Conservation (phyloP, 139 green algal species). For the Picochlorum sp. region DNA sequence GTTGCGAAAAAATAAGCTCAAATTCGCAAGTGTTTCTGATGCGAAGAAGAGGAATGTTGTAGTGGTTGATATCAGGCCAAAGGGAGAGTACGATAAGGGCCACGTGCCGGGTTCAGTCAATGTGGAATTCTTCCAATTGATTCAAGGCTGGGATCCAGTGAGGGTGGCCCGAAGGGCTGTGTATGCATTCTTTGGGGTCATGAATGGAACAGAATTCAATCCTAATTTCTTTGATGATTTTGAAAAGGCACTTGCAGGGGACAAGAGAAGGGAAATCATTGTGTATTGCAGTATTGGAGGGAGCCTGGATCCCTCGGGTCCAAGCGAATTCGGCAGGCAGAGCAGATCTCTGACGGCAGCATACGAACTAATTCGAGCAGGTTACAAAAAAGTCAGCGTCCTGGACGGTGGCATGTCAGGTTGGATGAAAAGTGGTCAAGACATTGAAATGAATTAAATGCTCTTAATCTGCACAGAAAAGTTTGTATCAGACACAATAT, state of each 20-base stretch:
- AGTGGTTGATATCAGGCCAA: slow-evolving; percentile 45
- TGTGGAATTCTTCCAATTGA: slow-evolving; percentile 46
- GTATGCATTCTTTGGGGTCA: slow-evolving; percentile 62
- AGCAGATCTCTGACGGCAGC: slow-evolving; percentile 49
- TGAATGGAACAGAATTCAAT: slow-evolving; percentile 61
- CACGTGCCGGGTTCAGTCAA: slow-evolving; percentile 34
- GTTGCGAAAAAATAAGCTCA: slow-evolving; percentile 28
- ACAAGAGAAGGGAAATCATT: slow-evolving; percentile 20
- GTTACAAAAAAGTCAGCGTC: slow-evolving; percentile 37
- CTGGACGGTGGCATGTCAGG: slow-evolving; percentile 34
- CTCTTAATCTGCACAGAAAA: neutral
- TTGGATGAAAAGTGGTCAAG: slow-evolving; percentile 21
- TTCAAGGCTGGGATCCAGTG: slow-evolving; percentile 33
- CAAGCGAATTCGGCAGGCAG: slow-evolving; percentile 32
- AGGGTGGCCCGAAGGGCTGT: slow-evolving; percentile 35
- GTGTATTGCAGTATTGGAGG: slow-evolving; percentile 61
- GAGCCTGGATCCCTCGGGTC: slow-evolving; percentile 38
- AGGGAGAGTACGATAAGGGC: slow-evolving; percentile 28
- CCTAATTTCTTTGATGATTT: slow-evolving; percentile 41
- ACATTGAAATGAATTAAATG: slow-evolving; percentile 9
- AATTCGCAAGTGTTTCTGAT: slow-evolving; percentile 39
- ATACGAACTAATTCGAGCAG: slow-evolving; percentile 42
- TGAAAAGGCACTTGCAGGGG: neutral
- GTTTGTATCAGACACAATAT: neutral
- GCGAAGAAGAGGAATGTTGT: slow-evolving; percentile 18